Percentiles rank a stretch among this genome's conserved stretches.
Evolutionary conservation across 2,329 filamentous ascomycete species (phyloP).

Genomic region (Curvularia lunata): DNA sequence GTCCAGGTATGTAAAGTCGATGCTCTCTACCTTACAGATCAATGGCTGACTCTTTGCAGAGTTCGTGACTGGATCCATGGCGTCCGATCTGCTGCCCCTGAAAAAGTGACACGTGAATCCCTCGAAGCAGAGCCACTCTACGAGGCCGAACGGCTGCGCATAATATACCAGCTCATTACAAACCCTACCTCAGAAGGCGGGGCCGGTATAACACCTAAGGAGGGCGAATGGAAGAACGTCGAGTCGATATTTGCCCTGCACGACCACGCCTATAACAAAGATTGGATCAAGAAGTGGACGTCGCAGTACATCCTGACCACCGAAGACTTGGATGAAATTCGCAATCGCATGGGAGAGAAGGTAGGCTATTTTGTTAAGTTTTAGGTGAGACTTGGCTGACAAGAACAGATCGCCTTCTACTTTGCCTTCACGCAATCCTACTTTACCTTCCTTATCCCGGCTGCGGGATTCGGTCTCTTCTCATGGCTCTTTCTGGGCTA

Average conservation of each 20-base stretch:
- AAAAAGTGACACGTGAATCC: constrained; percentile 71
- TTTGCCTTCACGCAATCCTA: constrained; percentile 94
- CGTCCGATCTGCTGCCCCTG: constrained; percentile 77
- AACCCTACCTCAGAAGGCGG: constrained; percentile 56
- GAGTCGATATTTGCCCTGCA: constrained; percentile 59
- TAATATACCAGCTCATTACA: constrained; percentile 78
- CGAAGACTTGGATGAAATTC: constrained; percentile 59
- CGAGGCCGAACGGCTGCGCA: constrained; percentile 84
- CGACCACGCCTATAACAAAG: constrained; percentile 59
- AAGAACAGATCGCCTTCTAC: constrained; percentile 78
- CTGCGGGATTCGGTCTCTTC: constrained; percentile 75
- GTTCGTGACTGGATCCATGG: constrained; percentile 95
- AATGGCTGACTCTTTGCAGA: constrained; percentile 52
- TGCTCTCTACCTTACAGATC: background rate
- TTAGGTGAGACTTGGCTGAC: constrained; percentile 22
- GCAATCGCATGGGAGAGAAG: constrained; percentile 59
- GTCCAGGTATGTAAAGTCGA: constrained; percentile 62
- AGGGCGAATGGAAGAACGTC: constrained; percentile 58
- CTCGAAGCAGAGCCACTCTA: constrained; percentile 78
- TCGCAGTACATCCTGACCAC: constrained; percentile 54
- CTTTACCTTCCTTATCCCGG: constrained; percentile 83
- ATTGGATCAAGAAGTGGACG: constrained; percentile 61
- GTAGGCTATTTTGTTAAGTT: constrained; percentile 18
- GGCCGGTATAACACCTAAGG: constrained; percentile 59
- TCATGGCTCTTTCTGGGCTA: constrained; percentile 83